Percentiles rank a stretch among this genome's conserved stretches.
phyloP scores from a whole-genome alignment of 192 early-diverging fungal species.

The Oehlia diaphana region DNA sequence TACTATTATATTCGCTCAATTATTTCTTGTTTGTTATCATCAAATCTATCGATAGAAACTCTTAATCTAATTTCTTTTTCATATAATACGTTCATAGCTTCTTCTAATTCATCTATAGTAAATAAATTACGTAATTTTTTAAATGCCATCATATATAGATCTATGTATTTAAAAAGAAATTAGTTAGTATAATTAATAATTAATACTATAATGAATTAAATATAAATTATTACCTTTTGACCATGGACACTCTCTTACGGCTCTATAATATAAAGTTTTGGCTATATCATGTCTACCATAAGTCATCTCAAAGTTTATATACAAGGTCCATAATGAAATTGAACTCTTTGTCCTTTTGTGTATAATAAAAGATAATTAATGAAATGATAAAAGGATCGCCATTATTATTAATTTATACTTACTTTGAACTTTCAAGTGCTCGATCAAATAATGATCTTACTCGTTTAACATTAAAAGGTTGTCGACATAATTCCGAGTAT shows the following conservation, averaged over 20 bases:
- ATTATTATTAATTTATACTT: slow-evolving; percentile 15
- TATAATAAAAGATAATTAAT: slow-evolving; percentile 14
- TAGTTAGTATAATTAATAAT: slow-evolving; percentile 8
- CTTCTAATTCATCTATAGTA: slow-evolving; percentile 49
- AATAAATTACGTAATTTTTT: slow-evolving; percentile 40
- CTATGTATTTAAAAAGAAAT: slow-evolving; percentile 32
- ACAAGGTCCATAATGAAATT: slow-evolving; percentile 58
- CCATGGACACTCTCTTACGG: slow-evolving; percentile 69
- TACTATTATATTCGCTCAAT: not conserved
- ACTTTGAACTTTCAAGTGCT: slow-evolving; percentile 49
- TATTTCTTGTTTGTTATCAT: slow-evolving; percentile 2
- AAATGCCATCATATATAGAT: slow-evolving; percentile 58
- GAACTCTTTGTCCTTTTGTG: slow-evolving; percentile 45
- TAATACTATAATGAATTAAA: not conserved
- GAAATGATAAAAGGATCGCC: not conserved
- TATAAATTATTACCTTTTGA: slow-evolving; percentile 52
- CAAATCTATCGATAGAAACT: slow-evolving; percentile 33
- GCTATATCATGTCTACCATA: slow-evolving; percentile 43
- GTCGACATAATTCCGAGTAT: slow-evolving; percentile 55
- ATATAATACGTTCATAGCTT: slow-evolving; percentile 57
- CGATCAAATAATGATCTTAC: slow-evolving; percentile 60
- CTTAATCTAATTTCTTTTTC: slow-evolving; percentile 67
- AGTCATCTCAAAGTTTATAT: slow-evolving; percentile 60
- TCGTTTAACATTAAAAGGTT: slow-evolving; percentile 52
- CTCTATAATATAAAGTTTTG: slow-evolving; percentile 55